phyloP scores from a whole-genome alignment of 2,329 filamentous ascomycete species.

The Pezicula radicicola region DNA sequence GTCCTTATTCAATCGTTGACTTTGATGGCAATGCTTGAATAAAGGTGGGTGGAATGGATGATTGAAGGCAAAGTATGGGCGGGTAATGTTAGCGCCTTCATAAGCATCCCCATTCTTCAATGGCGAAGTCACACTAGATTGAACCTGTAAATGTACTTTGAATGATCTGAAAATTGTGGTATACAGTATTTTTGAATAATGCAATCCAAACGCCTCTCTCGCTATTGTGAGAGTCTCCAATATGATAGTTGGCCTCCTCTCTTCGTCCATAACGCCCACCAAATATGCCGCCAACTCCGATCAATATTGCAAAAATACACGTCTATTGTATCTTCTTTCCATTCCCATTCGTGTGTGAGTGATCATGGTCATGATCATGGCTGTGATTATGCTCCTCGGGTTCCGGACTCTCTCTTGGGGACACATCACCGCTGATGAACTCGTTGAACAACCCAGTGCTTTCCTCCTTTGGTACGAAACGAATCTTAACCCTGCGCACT shows the following conservation, averaged over 20 bases:
- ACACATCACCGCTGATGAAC: conserved; percentile 66
- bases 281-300: conserved; percentile 9
- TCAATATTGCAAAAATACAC: conserved; percentile 5
- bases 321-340: conserved; percentile 25
- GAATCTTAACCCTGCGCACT: conserved; percentile 77
- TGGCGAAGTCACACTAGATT: no score
- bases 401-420: conserved; percentile 54
- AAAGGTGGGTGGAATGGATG: no score
- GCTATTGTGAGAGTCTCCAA: no score
- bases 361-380: conserved; percentile 33
- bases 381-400: conserved; percentile 51
- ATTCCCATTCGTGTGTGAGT: conserved; percentile 25
- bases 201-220: no score
- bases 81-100: no score
- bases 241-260: no score
- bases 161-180: neutral
- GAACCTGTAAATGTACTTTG: neutral
- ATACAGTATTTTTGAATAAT: no score
- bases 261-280: conserved; percentile 1
- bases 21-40: no score
- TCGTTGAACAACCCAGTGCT: conserved; percentile 69
- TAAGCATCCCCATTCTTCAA: no score
- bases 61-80: no score
- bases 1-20: no score
- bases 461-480: conserved; percentile 72